Percentiles rank a stretch among this genome's conserved stretches.
Evolutionary conservation across 345 rosid species (phyloP).

Genomic region (Streptanthus diversifolius): DNA sequence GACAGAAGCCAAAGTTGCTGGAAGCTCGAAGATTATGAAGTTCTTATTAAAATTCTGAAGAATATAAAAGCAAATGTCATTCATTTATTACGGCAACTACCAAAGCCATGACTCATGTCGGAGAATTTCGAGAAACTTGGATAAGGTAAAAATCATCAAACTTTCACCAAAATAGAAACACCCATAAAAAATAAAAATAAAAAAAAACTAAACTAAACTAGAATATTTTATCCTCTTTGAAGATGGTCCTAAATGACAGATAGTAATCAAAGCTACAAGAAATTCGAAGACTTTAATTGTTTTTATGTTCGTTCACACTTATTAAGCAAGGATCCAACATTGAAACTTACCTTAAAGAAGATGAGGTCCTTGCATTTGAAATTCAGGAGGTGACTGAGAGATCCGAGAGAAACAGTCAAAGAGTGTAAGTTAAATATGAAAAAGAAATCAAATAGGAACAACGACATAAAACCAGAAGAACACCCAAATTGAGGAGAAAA

Average conservation of each 20-base stretch:
- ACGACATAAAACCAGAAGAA: slow-evolving; percentile 14
- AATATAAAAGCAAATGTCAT: slow-evolving; percentile 5
- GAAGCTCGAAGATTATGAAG: slow-evolving; percentile 11
- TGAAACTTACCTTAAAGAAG: slow-evolving; percentile 15
- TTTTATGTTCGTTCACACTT: neutral
- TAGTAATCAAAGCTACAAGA: neutral
- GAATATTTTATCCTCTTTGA: neutral
- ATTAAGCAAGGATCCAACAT: neutral
- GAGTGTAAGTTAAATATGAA: neutral
- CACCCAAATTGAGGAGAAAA: slow-evolving; percentile 14
- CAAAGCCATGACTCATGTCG: slow-evolving; percentile 5
- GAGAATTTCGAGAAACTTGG: neutral
- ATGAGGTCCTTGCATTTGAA: slow-evolving; percentile 5
- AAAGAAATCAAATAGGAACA: slow-evolving; percentile 16
- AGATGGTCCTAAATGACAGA: neutral
- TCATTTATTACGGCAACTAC: slow-evolving; percentile 21
- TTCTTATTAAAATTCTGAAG: slow-evolving; percentile 33
- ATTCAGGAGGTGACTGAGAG: neutral
- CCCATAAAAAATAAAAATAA: neutral
- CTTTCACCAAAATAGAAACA: neutral
- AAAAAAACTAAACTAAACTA: neutral
- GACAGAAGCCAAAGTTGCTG: slow-evolving; percentile 6
- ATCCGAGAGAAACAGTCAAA: slow-evolving; percentile 3
- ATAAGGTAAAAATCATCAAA: neutral
- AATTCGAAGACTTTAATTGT: neutral